Evolutionary conservation across 2,329 filamentous ascomycete species (phyloP).

Genomic region (Epichloe elymi): DNA sequence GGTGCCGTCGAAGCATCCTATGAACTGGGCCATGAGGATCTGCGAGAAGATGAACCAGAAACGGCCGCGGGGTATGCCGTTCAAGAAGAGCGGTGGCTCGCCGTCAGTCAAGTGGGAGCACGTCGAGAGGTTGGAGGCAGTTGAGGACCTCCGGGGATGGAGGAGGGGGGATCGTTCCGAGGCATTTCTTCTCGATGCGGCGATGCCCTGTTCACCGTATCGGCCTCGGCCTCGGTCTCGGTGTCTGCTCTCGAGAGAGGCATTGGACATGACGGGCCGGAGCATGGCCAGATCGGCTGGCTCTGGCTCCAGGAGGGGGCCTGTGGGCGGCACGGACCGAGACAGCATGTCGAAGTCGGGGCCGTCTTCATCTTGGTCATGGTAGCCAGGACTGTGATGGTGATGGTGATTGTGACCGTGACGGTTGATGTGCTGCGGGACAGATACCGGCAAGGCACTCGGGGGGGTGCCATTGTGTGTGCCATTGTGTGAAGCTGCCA

Average conservation of each 20-base stretch:
- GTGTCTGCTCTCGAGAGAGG: not conserved
- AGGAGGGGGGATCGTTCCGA: slow-evolving; percentile 16
- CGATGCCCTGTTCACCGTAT: not conserved
- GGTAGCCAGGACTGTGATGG: not conserved
- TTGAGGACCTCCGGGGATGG: slow-evolving; percentile 1
- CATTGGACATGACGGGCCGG: slow-evolving; percentile 11
- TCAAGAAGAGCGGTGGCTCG: slow-evolving; percentile 23
- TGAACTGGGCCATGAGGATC: slow-evolving; percentile 44
- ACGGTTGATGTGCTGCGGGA: not conserved
- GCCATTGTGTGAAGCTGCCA: not conserved
- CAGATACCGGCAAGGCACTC: not conserved
- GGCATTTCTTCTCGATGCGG: not conserved
- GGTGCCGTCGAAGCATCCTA: slow-evolving; percentile 59
- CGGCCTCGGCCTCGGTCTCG: not conserved
- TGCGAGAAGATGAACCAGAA: slow-evolving; percentile 53
- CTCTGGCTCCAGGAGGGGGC: slow-evolving; percentile 29
- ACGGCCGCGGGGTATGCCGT: slow-evolving; percentile 30
- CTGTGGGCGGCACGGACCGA: slow-evolving; percentile 24
- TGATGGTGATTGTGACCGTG: not conserved
- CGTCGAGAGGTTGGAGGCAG: slow-evolving; percentile 5
- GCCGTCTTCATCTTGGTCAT: not conserved
- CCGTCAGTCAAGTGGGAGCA: not conserved
- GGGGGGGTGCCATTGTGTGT: not conserved
- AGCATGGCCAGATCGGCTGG: slow-evolving; percentile 27
- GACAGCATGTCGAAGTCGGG: slow-evolving; percentile 17